Base-by-base conservation (phyloP, 2,329 filamentous ascomycete species). In the Exophiala alcalophila region DNA sequence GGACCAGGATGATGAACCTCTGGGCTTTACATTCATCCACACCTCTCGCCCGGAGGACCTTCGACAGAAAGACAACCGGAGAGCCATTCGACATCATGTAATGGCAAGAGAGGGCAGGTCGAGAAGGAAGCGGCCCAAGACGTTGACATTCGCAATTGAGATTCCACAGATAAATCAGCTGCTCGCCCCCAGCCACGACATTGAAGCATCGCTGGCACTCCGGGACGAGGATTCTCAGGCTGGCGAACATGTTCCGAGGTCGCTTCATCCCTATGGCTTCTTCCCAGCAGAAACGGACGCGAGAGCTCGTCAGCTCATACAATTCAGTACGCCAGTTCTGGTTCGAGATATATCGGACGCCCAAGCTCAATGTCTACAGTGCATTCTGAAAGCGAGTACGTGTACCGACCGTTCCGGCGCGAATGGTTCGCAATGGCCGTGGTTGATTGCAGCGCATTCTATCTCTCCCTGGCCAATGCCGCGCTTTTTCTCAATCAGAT, bases 371-470 rank as follows among this genome's bases (percentile, higher is more conserved):
- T 11, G n/a, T 3, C 18, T 5, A 19, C 21, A 47, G 44, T 47
- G 38, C 38, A 42, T 7, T 24, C 11, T 15, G 44, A 47, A 24
- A 27, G 31, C 2, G 55, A 53, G n/a, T 52, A 56, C 27, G 44
- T 54, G 4, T 58, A 55, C 30, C 54, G 57, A 8, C 57, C 57
- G 2, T 58, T 59, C 34, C 54, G 57, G n/a, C 41, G 46, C 15
- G 50, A 58, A 29, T 59, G 57, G 57, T 59, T 58, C 23, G 46
- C 50, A 4, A 55, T 59, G 56, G 53, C 57, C 11, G 32, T 58
- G 27, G 40, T 34, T 0, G 57, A 59, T 40, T 12, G 18, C 21
- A 57, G 49, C 28, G 57, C 57, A n/a, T 52, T 57, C 23, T 49
- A 48, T 9, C 36, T 59, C 19, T 52, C 50, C 16, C 34, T 58